Conservation (phyloP, 805 yeast species). For the Cephaloascus albidus region DNA sequence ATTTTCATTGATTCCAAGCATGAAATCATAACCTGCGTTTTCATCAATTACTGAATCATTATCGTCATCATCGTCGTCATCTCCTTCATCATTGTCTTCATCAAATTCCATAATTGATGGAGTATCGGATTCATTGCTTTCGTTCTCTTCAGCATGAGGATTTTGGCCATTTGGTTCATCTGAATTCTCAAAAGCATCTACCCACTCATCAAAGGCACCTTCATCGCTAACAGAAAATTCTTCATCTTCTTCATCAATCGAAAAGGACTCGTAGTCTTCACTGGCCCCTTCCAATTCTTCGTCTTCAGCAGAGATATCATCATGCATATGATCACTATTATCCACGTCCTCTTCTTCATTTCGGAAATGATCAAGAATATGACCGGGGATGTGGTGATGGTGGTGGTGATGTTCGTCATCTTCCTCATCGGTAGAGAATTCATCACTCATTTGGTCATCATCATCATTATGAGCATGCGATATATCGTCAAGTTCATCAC, state of each 20-base stretch:
- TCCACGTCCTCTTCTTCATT: conserved; percentile 11
- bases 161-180: conserved; percentile 9
- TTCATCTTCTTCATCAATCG: conserved; percentile 11
- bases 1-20: too few species aligned
- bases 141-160: conserved; percentile 9
- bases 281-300: conserved; percentile 6
- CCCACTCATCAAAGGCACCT: conserved; percentile 7
- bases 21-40: neutral
- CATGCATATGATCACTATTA: conserved; percentile 5
- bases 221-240: conserved; percentile 2
- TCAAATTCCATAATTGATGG: conserved; percentile 8
- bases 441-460: conserved; percentile 6
- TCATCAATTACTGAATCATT: conserved; percentile 8
- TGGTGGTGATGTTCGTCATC: neutral
- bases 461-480: conserved; percentile 4
- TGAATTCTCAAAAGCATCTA: conserved; percentile 6
- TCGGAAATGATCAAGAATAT: neutral
- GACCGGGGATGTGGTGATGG: conserved; percentile 4
- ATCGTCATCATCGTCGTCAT: conserved; percentile 18
- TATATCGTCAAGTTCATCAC: conserved; percentile 3
- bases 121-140: conserved; percentile 20
- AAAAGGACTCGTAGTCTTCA: conserved; percentile 7
- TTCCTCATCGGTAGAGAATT: conserved; percentile 1
- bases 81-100: conserved; percentile 1
- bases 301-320: conserved; percentile 12